Conservation (phyloP, 805 yeast genomes). For the Torulaspora gathmanii region DNA sequence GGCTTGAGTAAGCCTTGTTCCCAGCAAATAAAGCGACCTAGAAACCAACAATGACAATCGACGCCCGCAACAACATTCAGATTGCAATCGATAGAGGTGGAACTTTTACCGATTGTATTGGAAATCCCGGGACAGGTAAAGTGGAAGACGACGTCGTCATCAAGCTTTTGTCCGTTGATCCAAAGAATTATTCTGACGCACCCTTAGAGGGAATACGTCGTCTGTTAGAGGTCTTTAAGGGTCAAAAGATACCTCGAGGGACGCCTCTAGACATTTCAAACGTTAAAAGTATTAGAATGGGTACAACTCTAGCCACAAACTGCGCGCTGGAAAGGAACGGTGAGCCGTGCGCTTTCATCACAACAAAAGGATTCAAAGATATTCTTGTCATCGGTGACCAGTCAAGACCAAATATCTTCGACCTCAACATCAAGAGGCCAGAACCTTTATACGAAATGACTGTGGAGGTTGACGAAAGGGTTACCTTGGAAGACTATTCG, state of each 20-base stretch:
- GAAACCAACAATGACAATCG: not conserved
- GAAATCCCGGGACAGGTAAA: slow-evolving; percentile 44
- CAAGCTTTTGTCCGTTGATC: slow-evolving; percentile 84
- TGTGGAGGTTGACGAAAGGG: slow-evolving; percentile 83
- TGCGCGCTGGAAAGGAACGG: slow-evolving; percentile 92
- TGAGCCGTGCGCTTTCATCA: slow-evolving; percentile 75
- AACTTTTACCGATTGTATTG: slow-evolving; percentile 78
- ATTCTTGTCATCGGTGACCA: slow-evolving; percentile 83
- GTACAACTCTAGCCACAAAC: slow-evolving; percentile 94
- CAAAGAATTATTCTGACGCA: slow-evolving; percentile 82
- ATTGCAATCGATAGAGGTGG: slow-evolving; percentile 73
- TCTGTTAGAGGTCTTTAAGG: slow-evolving; percentile 57
- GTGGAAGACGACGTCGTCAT: slow-evolving; percentile 58
- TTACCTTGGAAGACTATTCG: slow-evolving; percentile 72
- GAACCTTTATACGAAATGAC: slow-evolving; percentile 69
- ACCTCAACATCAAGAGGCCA: slow-evolving; percentile 67
- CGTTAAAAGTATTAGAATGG: slow-evolving; percentile 75
- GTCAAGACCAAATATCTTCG: slow-evolving; percentile 85
- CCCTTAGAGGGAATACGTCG: slow-evolving; percentile 89
- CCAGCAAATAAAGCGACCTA: too few species aligned
- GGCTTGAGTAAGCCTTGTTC: too few species aligned
- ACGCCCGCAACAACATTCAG: not conserved
- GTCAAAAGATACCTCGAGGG: slow-evolving; percentile 52
- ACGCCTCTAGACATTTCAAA: slow-evolving; percentile 54
- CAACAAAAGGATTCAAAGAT: slow-evolving; percentile 86